Conservation (phyloP, 176 grass and related monocot genomes). For the Sorghum bicolor region Sorghum_bicolor_NCBIv3 NC_012870.2:71949001-71949500, state of each 20-base stretch:
- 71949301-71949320: slow-evolving; percentile 26
- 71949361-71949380: slow-evolving; percentile 32
- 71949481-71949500: background rate
- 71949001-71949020: background rate
- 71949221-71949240: slow-evolving; percentile 42
- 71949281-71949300: slow-evolving; percentile 31
- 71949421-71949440: slow-evolving; percentile 15
- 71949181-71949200: slow-evolving; percentile 12
- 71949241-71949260: slow-evolving; percentile 28
- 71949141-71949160: background rate
- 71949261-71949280: slow-evolving; percentile 40
- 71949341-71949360: slow-evolving; percentile 19
- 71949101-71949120: background rate
- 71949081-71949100: background rate
- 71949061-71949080: background rate
- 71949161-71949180: slow-evolving; percentile 11
- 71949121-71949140: background rate
- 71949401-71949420: background rate
- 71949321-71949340: background rate
- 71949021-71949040: background rate
- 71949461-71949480: background rate
- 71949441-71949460: slow-evolving; percentile 18
- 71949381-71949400: background rate
- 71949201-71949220: slow-evolving; percentile 24
- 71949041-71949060: background rate